Evolutionary conservation across 164 flowering plant species (phyloP), one percentile per base, ranked within the genome.

Genomic region (Piper longum): DNA sequence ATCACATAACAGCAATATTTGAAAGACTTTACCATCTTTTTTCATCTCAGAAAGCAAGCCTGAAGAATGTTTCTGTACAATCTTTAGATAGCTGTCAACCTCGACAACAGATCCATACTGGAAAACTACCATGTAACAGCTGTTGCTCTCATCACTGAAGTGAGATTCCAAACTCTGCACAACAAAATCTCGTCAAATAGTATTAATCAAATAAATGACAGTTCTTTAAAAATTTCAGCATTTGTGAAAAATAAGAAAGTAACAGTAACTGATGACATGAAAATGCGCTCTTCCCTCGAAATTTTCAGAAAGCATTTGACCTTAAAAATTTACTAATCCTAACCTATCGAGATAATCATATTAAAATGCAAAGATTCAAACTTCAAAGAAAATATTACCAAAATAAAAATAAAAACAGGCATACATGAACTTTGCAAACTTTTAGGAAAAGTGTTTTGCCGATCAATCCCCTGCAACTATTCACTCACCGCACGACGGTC

Each of bases 91-190:
- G 16, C 79, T 83, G 69, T 91, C 92, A 72, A 84, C 81, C 56
- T 85, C 86, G 57, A 91, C 92, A 58, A 87, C 79, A 40, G 96
- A 91, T 36, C 98, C 96, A 78, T 91, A 87, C 65, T 91, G 98
- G 61, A 85, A 91, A 70, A 89, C 96, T 57, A 91, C 88, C 90
- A 91, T 79, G 79, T 78, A 89, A 71, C 82, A 76, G 71, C 89
- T 82, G 61, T 79, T 67, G 66, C 87, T 87, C 67, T 83, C 92
- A 69, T 78, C 77, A 69, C 58, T 55, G 16, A 84, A 75, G 73
- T 74, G 75, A 61, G 79, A 64, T 65, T 74, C 82, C 64, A 71
- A 45, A 44, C 75, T 86, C 97, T 88, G 86, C 69, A 72, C 75
- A 72, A 76, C 14, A 62, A 65, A 60, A 68, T 71, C 6, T 39